Percentiles rank a stretch among this genome's conserved stretches.
These are phyloP conservation scores for Calonectria leucothoes DNA, from an alignment of 2,329 filamentous ascomycete genomes.

Conservation along the genomic window DNA sequence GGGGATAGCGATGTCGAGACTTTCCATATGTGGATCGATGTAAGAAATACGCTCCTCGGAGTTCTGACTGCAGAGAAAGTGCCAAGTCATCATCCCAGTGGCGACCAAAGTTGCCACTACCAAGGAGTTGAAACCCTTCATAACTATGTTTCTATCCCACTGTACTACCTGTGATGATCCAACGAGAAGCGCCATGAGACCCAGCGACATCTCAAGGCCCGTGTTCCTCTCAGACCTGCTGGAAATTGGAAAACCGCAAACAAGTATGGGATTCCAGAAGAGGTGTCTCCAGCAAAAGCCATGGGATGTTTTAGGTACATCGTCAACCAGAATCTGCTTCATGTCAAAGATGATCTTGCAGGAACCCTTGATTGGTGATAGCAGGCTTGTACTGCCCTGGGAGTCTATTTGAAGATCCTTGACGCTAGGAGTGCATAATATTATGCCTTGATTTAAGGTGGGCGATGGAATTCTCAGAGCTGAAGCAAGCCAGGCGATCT, in stretches of 20 bases:
- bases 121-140: conserved; percentile 24
- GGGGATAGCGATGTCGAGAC: not conserved
- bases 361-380: not conserved
- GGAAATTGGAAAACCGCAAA: conserved; percentile 6
- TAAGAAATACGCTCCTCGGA: conserved; percentile 18
- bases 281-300: conserved; percentile 22
- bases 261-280: not conserved
- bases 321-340: not conserved
- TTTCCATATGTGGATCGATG: conserved; percentile 2
- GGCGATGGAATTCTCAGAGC: not conserved
- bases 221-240: conserved; percentile 1
- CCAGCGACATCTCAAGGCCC: conserved; percentile 17
- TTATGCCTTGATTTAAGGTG: not conserved
- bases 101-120: not conserved
- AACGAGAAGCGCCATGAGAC: not conserved
- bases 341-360: not conserved
- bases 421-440: not conserved
- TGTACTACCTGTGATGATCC: conserved; percentile 1
- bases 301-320: not conserved
- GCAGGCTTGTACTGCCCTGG: not conserved
- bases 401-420: not conserved
- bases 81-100: conserved; percentile 20
- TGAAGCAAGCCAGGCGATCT: conserved; percentile 17
- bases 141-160: conserved; percentile 8
- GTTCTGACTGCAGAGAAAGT: not conserved